Base-by-base conservation (phyloP, 306 rosid genomes). In the Cicer yamashitae region DNA sequence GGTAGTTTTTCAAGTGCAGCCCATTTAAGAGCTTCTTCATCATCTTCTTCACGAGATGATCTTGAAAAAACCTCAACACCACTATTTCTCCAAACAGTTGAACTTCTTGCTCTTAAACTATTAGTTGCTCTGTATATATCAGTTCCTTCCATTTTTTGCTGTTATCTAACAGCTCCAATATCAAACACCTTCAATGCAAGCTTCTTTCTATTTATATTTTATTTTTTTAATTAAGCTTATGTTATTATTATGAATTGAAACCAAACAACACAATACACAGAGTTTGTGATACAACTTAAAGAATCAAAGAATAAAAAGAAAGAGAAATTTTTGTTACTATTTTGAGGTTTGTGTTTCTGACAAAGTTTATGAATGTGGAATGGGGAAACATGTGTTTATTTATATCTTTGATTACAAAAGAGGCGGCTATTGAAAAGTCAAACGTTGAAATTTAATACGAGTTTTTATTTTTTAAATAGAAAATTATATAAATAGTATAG, bases 11-110 rank as follows among this genome's bases (percentile, higher is more conserved):
- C 89, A 8, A 93, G 80, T 0, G 91, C 91, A 39, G 91, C 90
- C 96, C 96, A 89, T 63, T 85, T 87, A 10, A 93, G 89, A 79
- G 94, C 96, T 62, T 79, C 90, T 85, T 89, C 96, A 39, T 91
- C 96, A 1, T 90, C 84, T 47, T 87, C 93, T 13, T 81, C 78
- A 1, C 67, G 75, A 0, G 78, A 70, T 14, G 96, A 89, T 20
- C 75, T 82, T 0, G 93, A 83, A 70, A 90, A 93, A 37, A 81
- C 82, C 13, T 89, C 93, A 12, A 53, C 70, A 1, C 71, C 75
- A 70, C 64, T 79, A 83, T 80, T 77, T 75, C 86, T 87, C 92
- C 96, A 88, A n/a, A 45, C 50, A 0, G 88, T 56, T 0, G 91
- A 76, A 63, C 79, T 81, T 53, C 89, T 10, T 1, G 44, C 74